Base-by-base conservation (phyloP, 2,329 filamentous ascomycete species). In the Diaporthe sp. region DNA sequence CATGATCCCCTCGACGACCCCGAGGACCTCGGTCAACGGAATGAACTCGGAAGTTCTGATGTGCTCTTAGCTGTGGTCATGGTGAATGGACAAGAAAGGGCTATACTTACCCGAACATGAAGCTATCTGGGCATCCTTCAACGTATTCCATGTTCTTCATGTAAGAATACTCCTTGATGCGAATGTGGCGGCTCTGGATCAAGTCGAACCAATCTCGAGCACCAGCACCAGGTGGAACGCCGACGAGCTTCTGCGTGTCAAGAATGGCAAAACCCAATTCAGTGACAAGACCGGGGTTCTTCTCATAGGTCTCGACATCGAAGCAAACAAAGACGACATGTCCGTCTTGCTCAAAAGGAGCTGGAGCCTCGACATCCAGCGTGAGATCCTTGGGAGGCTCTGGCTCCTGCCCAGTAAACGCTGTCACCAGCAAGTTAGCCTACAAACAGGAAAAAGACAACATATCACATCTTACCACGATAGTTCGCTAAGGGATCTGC, bases 231-330 rank as follows among this genome's bases (percentile, higher is more conserved):
- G 94, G 94, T 0, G 90, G 80, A 0, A 92, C 77, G 10, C 83
- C 85, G 1, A 84, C 79, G 31, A 95, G 81, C 51, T 89, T 83
- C 6, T 83, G 79, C 0, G 94, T 95, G 82, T 98, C 95, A 0
- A 98, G 87, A 3, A 93, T 92, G 1, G 95, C 93, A 55, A 99
- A 87, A 0, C 97, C 97, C 53, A 99, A 88, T 83, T 99, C 97
- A 0, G 96, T 98, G 75, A 98, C 89, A 17, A 90, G 86, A 47
- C 88, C 86, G 17, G 91, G 90, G 60, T 90, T 87, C 31, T 85
- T 84, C 82, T 99, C 97, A 75, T 92, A 94, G 1, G 93, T 92
- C 83, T 99, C 97, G 44, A 97, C 86, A 80, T 99, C 97, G 60
- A 98, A 87, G 77, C 90, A 92, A 75, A 98, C 87, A 79, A 98